These are phyloP conservation scores for Phytophthora agathidicida DNA, from an alignment of 352 stramenopile species.

Conservation along the genomic window DNA sequence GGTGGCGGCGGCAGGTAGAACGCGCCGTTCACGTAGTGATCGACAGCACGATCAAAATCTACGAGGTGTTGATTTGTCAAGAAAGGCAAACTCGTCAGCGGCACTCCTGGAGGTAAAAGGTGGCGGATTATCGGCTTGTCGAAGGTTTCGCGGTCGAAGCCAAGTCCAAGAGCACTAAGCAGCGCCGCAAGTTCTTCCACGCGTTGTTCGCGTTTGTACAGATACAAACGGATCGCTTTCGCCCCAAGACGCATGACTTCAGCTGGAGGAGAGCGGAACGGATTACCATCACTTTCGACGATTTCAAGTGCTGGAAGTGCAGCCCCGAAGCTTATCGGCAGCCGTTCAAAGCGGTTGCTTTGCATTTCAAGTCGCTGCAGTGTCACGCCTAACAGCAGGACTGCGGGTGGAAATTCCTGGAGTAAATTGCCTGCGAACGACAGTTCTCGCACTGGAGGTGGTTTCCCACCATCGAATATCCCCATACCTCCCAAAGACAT, in stretches of 20 bases:
- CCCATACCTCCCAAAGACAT: constrained; percentile 39
- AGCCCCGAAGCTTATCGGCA: constrained; percentile 65
- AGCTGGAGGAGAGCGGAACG: constrained; percentile 70
- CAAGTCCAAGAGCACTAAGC: constrained; percentile 41
- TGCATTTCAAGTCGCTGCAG: constrained; percentile 63
- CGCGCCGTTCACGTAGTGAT: constrained; percentile 70
- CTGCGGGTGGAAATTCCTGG: constrained; percentile 42
- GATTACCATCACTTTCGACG: constrained; percentile 74
- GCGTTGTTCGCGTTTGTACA: constrained; percentile 64
- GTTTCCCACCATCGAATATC: constrained; percentile 3
- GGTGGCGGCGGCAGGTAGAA: constrained; percentile 62
- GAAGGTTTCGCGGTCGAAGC: constrained; percentile 49
- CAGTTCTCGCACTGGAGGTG: constrained; percentile 53
- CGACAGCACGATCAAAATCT: constrained; percentile 54
- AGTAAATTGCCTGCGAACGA: constrained; percentile 66
- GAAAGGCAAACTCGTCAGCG: constrained; percentile 44
- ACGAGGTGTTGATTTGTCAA: constrained; percentile 52
- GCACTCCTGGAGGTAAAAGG: constrained; percentile 29
- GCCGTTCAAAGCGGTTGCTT: constrained; percentile 69
- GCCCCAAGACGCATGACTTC: constrained; percentile 69
- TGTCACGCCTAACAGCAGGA: constrained; percentile 50
- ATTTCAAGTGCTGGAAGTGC: constrained; percentile 43
- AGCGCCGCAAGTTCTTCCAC: constrained; percentile 57
- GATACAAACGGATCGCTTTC: constrained; percentile 50
- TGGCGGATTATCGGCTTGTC: constrained; percentile 39